Evolutionary conservation across 2,329 filamentous ascomycete species (phyloP), one percentile per base, ranked within the genome.

Genomic region (Colletotrichum australisinense): DNA sequence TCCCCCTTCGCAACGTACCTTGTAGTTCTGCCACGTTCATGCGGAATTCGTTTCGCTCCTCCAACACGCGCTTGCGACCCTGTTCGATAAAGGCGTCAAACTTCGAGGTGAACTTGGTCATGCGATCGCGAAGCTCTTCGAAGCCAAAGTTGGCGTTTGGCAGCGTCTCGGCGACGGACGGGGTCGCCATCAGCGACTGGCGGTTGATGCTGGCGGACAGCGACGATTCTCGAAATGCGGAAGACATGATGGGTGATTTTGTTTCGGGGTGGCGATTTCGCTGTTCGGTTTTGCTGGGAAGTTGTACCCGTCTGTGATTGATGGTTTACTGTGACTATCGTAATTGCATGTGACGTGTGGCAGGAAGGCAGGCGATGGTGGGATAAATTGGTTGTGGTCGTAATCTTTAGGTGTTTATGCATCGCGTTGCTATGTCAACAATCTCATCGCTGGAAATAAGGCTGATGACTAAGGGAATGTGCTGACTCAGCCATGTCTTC

Each of bases 1-100:
- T 12, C 9, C 12, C 32, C 32, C 32, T 32, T 12, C 0, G 5
- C 56, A 42, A 74, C 86, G 67, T 87, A 97, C 96, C 96, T 86
- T 97, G 93, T 46, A 98, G 85, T 82, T 98, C 97, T 58, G 95
- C 93, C 28, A 98, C 86, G 78, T 94, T 97, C 86, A 97, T 93
- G 76, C 94, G 93, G 80, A 98, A 99, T 74, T 97, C 93, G 80
- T 98, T 98, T 80, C 95, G 91, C 86, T 98, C 95, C 79, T 98
- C 95, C 8, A 98, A 83, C 0, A 98, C 94, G 66, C 94, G 91
- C 83, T 97, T 97, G 63, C 96, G 90, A 0, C 95, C 95, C 76
- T 94, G 92, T 80, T 98, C 96, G 75, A 99, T 98, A 78, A 98
- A 98, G 0, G 92, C 92, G 81, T 99, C 97, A 78, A 99, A 99